Evolutionary conservation across 352 stramenopile species (phyloP), one percentile per base, ranked within the genome.

Genomic region (Pythium vanterpoolii): DNA sequence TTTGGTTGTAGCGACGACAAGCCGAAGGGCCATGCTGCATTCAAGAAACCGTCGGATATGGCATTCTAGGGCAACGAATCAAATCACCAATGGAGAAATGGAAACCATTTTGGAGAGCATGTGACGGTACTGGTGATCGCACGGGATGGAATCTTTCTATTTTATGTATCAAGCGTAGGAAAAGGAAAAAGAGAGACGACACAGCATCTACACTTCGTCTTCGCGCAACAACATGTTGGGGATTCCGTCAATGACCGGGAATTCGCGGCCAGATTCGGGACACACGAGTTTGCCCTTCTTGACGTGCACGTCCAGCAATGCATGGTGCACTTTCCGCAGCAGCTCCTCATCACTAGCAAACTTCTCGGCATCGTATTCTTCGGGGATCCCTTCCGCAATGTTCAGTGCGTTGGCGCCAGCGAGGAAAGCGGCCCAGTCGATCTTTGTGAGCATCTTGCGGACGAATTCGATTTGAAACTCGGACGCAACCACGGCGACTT

Each of bases 191-290:
- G 23, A 49, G 4, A 49, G 10, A 13, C 24, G 38, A 57, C 2
- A 42, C 33, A 39, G 30, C 26, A 18, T 42, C 33, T 70, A 96
- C n/a, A 96, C 83, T 66, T 96, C 87, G 60, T 96, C 87, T 63
- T 96, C 87, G 47, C 86, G 83, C 60, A 96, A 63, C 40, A 98
- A 87, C 96, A 99, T 98, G 79, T 99, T 99, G 8, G 96, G 96
- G 70, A 99, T 99, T 57, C 95, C 86, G 56, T 99, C 91, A 48
- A 97, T 89, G 51, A 99, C 97, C 19, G 93, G 87, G 75, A 99
- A 99, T 53, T 91, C 89, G 16, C 96, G 86, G 27, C 93, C 94
- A 16, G 96, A 98, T 79, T 98, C 93, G 14, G 96, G 96, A 66
- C 97, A 99, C 11, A 99, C 68, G 31, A 99, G 83, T 50, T 86